Evolutionary conservation across 2,329 filamentous ascomycete species (phyloP).

Genomic region (Ophiosphaerella narmari): DNA sequence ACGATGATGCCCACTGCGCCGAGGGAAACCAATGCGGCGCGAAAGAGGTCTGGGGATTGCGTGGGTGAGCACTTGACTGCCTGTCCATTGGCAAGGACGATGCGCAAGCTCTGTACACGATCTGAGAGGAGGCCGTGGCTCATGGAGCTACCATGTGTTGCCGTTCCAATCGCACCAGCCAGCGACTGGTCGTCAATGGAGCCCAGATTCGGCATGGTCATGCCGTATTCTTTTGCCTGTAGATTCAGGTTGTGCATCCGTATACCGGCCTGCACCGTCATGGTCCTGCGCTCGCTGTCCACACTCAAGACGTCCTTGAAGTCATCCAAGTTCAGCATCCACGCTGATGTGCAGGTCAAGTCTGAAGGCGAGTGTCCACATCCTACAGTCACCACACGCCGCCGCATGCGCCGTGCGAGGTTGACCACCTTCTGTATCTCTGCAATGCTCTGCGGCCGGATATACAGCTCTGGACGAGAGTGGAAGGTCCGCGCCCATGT

Average conservation of each 20-base stretch:
- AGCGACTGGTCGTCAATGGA: conserved; percentile 96
- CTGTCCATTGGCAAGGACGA: conserved; percentile 81
- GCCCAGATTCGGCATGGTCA: conserved; percentile 89
- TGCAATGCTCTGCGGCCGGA: conserved; percentile 76
- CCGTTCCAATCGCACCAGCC: conserved; percentile 88
- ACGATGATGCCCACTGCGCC: conserved; percentile 90
- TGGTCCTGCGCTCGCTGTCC: conserved; percentile 66
- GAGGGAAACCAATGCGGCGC: conserved; percentile 82
- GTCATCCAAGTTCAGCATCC: conserved; percentile 92
- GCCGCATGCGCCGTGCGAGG: conserved; percentile 78
- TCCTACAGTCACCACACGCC: conserved; percentile 83
- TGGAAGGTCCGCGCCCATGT: conserved; percentile 96
- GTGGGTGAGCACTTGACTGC: conserved; percentile 70
- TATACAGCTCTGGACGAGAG: conserved; percentile 86
- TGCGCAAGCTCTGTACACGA: conserved; percentile 72
- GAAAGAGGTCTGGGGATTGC: conserved; percentile 78
- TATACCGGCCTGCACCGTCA: conserved; percentile 88
- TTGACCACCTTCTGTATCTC: conserved; percentile 85
- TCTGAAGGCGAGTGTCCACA: conserved; percentile 91
- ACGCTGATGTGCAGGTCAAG: conserved; percentile 88
- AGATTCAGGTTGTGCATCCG: conserved; percentile 75
- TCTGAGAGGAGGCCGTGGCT: conserved; percentile 84
- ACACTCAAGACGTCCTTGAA: conserved; percentile 74
- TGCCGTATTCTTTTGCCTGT: conserved; percentile 72
- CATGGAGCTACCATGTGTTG: conserved; percentile 88